Conservation (phyloP, 1,284 basidiomycete genomes). For the Apiotrichum sp. region DNA sequence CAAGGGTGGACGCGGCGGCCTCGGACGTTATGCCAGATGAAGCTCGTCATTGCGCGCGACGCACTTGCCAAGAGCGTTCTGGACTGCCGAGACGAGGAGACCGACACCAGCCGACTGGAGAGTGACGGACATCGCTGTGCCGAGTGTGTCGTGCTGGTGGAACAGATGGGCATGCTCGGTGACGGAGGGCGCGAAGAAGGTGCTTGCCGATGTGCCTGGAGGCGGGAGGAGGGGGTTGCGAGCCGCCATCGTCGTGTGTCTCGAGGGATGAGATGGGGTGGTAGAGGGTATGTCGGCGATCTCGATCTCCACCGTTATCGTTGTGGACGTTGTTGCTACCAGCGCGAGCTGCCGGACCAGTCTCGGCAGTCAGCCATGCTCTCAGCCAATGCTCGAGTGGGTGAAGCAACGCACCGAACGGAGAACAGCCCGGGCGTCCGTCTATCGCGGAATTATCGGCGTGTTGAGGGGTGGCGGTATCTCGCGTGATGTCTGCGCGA, state of each 20-base stretch:
- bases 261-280: background rate
- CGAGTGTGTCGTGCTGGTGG: slow-evolving; percentile 36
- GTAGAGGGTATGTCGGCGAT: background rate
- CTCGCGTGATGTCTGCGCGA: no score
- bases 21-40: no score
- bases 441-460: slow-evolving; percentile 9
- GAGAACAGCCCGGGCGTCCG: background rate
- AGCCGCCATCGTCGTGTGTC: slow-evolving; percentile 21
- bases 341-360: background rate
- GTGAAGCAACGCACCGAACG: slow-evolving; percentile 7
- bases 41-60: slow-evolving; percentile 10
- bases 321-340: no score
- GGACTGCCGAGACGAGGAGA: slow-evolving; percentile 68
- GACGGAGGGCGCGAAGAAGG: slow-evolving; percentile 36
- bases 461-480: background rate
- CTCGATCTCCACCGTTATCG: background rate
- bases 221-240: slow-evolving; percentile 37
- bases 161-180: slow-evolving; percentile 32
- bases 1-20: no score
- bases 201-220: slow-evolving; percentile 15
- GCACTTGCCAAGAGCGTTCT: slow-evolving; percentile 68
- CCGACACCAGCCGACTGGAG: slow-evolving; percentile 68
- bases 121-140: slow-evolving; percentile 55
- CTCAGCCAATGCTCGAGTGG: slow-evolving; percentile 11
- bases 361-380: background rate